Evolutionary conservation across 805 yeast genomes (phyloP).

Genomic region (Osmozyma mogii): DNA sequence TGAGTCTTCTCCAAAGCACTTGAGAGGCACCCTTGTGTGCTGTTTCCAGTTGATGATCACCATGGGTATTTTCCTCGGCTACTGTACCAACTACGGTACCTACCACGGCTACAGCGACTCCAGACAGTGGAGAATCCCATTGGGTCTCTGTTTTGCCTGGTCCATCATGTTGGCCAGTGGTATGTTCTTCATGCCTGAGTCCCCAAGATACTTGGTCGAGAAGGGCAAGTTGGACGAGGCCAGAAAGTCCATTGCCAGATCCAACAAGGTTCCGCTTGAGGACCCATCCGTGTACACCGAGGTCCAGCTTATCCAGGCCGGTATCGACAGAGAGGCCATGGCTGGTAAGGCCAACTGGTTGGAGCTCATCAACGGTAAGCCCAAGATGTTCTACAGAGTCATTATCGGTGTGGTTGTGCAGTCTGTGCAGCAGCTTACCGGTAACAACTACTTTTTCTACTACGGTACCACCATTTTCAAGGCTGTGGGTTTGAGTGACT

Average conservation of each 20-base stretch:
- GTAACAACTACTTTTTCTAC: constrained; percentile 57
- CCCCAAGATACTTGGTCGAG: constrained; percentile 57
- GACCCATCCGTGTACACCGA: constrained; percentile 49
- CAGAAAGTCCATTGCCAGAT: constrained; percentile 42
- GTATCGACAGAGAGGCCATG: constrained; percentile 50
- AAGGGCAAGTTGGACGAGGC: constrained; percentile 46
- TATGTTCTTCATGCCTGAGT: constrained; percentile 59
- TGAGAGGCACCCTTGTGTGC: constrained; percentile 66
- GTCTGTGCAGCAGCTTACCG: constrained; percentile 53
- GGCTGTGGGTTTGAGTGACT: constrained; percentile 43
- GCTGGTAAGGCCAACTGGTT: constrained; percentile 64
- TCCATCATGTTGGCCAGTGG: constrained; percentile 41
- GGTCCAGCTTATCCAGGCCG: constrained; percentile 47
- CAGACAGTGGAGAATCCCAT: constrained; percentile 62
- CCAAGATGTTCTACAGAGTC: constrained; percentile 50
- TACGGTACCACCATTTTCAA: constrained; percentile 52
- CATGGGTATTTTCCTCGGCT: constrained; percentile 63
- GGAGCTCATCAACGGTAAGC: constrained; percentile 56
- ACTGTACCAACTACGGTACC: constrained; percentile 60
- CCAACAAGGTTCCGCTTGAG: constrained; percentile 49
- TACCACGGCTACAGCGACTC: constrained; percentile 42
- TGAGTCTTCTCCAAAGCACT: constrained; percentile 61
- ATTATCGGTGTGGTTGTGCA: constrained; percentile 52
- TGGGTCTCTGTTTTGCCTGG: constrained; percentile 42
- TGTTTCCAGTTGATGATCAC: constrained; percentile 66